phyloP scores from a whole-genome alignment of 257 asterid species.

The Apocynum venetum region DNA sequence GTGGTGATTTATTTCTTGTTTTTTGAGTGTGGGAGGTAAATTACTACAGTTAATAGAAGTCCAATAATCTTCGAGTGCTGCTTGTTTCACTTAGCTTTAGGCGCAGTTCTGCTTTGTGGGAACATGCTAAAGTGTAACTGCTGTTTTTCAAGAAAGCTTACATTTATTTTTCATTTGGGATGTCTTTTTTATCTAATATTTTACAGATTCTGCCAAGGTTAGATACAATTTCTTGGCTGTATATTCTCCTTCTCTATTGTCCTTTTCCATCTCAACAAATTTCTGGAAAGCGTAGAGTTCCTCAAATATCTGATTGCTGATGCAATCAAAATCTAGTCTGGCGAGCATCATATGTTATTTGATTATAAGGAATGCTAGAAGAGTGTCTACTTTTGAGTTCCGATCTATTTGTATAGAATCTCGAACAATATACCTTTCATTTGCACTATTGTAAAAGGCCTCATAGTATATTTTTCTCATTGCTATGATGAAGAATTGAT shows the following conservation, averaged over 20 bases:
- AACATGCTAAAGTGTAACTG: not conserved
- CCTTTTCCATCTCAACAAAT: not conserved
- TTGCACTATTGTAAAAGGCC: not conserved
- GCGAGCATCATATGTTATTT: not conserved
- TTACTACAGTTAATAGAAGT: not conserved
- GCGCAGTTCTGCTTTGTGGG: not conserved
- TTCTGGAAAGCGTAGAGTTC: not conserved
- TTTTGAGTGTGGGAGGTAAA: not conserved
- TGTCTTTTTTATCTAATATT: no score
- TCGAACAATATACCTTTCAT: not conserved
- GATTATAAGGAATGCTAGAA: not conserved
- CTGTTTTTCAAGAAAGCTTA: not conserved
- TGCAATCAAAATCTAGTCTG: not conserved
- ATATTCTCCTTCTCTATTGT: not conserved
- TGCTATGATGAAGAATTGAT: not conserved
- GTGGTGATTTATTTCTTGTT: not conserved
- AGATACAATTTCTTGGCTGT: not conserved
- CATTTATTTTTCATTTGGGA: not conserved
- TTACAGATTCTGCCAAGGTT: not conserved
- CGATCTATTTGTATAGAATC: not conserved
- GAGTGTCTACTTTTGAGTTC: not conserved
- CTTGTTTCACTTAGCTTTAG: not conserved
- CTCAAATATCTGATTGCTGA: not conserved
- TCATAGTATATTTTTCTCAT: not conserved
- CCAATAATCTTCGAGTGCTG: not conserved